phyloP scores from a whole-genome alignment of 345 rosid species.

The Rhodamnia argentea region DNA sequence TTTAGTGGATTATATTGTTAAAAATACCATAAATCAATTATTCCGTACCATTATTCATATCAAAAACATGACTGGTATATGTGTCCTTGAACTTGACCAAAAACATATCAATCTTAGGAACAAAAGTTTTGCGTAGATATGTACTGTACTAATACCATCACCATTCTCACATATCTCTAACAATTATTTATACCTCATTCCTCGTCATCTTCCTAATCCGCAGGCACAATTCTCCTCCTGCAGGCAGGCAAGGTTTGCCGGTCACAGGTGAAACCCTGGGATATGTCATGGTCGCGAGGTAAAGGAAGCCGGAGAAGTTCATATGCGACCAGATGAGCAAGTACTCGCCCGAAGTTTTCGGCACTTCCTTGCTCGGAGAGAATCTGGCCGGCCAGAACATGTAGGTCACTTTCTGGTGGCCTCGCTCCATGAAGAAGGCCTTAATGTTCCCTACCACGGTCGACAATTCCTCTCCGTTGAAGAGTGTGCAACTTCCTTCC shows the following conservation, averaged over 20 bases:
- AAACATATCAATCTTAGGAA: too few species aligned
- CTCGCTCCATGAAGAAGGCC: constrained; percentile 13
- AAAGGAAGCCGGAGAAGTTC: constrained; percentile 11
- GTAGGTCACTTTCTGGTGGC: constrained; percentile 21
- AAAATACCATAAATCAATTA: too few species aligned
- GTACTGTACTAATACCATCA: too few species aligned
- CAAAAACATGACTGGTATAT: too few species aligned
- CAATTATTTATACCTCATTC: neutral
- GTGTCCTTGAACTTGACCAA: too few species aligned
- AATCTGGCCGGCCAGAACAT: constrained; percentile 22
- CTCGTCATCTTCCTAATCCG: neutral
- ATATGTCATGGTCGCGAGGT: neutral
- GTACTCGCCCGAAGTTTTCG: constrained; percentile 18
- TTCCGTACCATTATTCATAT: too few species aligned
- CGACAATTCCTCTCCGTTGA: neutral
- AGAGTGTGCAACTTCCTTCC: constrained; percentile 6
- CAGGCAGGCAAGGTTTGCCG: constrained; percentile 12
- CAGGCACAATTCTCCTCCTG: neutral
- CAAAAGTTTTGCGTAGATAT: too few species aligned
- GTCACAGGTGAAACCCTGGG: constrained; percentile 9
- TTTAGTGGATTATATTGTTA: too few species aligned
- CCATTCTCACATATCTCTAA: neutral
- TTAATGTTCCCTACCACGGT: constrained; percentile 1
- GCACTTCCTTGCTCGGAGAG: constrained; percentile 9
- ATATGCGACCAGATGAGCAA: constrained; percentile 10